Evolutionary conservation across 2,329 filamentous ascomycete species (phyloP), one percentile per base, ranked within the genome.

Genomic region (Zymoseptoria ardabiliae): DNA sequence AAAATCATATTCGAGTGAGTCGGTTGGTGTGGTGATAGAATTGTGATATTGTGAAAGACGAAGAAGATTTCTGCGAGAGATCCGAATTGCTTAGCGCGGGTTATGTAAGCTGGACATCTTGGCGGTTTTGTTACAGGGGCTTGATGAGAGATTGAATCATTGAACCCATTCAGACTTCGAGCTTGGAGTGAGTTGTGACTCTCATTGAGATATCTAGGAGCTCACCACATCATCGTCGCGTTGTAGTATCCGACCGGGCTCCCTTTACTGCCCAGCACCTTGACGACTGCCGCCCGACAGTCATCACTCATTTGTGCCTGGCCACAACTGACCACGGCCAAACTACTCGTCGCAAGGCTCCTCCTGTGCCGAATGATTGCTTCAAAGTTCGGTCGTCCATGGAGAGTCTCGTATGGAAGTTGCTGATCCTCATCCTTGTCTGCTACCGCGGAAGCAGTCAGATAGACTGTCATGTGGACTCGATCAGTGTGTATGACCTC

Each of bases 301-400:
- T 41, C 60, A 59, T 65, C 64, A 35, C 60, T 59, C 17, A 67
- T 60, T 49, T 62, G 57, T 25, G 62, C 59, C 11, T 64, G 57
- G 8, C 64, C 65, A 50, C 62, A 67, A 11, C 57, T 63, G 13
- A 67, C 56, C 9, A 67, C 45, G 10, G 63, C 65, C 58, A 66
- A 35, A 53, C 52, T 63, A 28, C 13, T 58, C 53, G 21, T 52
- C 17, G 60, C 62, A 17, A 57, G 28, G 17, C 45, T 59, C n/a
- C 57, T 59, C 35, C 55, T 56, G 30, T 64, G 58, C 11, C 58
- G 20, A 25, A 69, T 66, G 5, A 64, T 52, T 22, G 20, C 53
- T 54, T 58, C 58, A 2, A 68, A 48, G 49, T 68, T 61, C 13
- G 66, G 65, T 10, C 66, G 60, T 19, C 65, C 64, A 22, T 53